Conservation (phyloP, 148 eudicot genomes). For the Rheum nobile region DNA sequence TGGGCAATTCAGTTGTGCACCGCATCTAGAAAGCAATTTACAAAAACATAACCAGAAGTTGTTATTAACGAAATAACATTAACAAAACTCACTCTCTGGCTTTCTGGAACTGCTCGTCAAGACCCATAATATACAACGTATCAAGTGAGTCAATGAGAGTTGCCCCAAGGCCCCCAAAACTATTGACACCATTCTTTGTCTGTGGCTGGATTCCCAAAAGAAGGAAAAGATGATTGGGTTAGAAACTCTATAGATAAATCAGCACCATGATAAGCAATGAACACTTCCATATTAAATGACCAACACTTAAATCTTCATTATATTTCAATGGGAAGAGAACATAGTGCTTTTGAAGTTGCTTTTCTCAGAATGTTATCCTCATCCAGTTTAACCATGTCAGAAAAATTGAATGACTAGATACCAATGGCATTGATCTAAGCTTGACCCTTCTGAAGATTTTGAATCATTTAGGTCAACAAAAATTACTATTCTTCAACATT, state of each 20-base stretch:
- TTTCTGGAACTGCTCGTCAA: slow-evolving; percentile 86
- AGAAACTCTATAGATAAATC: background rate
- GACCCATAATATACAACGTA: slow-evolving; percentile 94
- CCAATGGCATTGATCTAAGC: background rate
- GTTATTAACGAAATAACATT: slow-evolving; percentile 2
- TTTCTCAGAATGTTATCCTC: background rate
- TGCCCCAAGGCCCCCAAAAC: slow-evolving; percentile 99
- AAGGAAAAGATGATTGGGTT: background rate
- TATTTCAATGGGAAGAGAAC: background rate
- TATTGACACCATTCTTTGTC: slow-evolving; percentile 77
- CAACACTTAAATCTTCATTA: background rate
- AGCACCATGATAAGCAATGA: background rate
- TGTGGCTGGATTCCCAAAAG: slow-evolving; percentile 53
- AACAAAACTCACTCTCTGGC: slow-evolving; percentile 73
- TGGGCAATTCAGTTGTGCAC: background rate
- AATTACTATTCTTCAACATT: background rate
- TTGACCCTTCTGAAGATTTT: background rate
- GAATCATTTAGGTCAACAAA: background rate
- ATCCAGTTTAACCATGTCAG: background rate
- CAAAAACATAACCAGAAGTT: background rate
- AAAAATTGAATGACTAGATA: background rate
- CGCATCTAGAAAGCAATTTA: background rate
- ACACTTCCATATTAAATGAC: background rate
- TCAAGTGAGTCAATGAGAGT: slow-evolving; percentile 88
- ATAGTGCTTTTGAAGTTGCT: background rate